Base-by-base conservation (phyloP, 2,329 filamentous ascomycete genomes). In the Berkeleyomyces rouxiae region DNA sequence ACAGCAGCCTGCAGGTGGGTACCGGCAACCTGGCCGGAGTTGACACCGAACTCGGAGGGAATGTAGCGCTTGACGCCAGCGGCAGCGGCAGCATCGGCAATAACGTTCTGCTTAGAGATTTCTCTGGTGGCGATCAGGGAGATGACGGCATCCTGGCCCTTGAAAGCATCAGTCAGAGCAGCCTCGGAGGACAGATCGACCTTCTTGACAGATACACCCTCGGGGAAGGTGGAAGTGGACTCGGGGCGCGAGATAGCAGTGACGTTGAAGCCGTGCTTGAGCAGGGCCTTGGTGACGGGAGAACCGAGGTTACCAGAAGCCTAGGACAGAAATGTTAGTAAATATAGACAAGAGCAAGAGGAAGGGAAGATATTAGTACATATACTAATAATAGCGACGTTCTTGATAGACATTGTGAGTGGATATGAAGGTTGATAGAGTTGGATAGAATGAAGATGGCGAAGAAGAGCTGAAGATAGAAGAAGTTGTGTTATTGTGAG, bases 21-120 rank as follows among this genome's bases (percentile, higher is more conserved):
- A 23, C 73, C 74, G 5, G 63, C 61, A 49, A 46, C 7, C 53
- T 16, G 23, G 2, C 13, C 33, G 23, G 57, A 60, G 72, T 76
- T 70, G 51, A 69, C 67, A 42, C 75, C 75, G 58, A 78, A 86
- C 65, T 86, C 82, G 1, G 79, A 79, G 1, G 83, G 82, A 40
- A 86, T 71, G 72, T 85, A 83, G 10, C 82, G 77, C 68, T 82
- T 76, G 0, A 86, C 81, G 4, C 82, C 82, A 3, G 82, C 81
- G 3, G 76, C 76, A 37, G 82, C 72, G 40, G 82, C 78, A 0
- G 82, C 84, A 40, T 85, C 78, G 53, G 85, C 75, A 55, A 85
- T 72, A 9, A 76, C 69, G 7, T 61, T 44, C 61, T 73, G 72
- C 5, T 63, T 63, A n/a, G n/a, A n/a, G n/a, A n/a, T n/a, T n/a